A percentile compares a stretch with the other conserved stretches of the same genome.
phyloP scores from a whole-genome alignment of 2,329 filamentous ascomycete species.

The Seiridium unicorne region DNA sequence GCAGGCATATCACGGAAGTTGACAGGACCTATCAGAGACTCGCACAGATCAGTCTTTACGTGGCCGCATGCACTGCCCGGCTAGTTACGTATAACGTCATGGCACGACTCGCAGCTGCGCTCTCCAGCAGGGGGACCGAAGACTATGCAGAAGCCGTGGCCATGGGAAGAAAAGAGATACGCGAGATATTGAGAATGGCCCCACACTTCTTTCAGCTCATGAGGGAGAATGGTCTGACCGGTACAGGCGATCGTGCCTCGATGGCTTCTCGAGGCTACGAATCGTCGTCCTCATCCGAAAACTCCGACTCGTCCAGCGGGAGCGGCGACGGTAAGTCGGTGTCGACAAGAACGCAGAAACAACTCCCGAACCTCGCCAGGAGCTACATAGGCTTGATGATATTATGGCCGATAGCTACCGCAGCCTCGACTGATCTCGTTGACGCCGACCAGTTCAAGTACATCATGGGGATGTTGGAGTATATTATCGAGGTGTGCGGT shows the following conservation, averaged over 20 bases:
- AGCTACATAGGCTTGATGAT: constrained; percentile 7
- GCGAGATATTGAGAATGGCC: neutral
- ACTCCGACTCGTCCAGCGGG: neutral
- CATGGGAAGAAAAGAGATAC: constrained; percentile 1
- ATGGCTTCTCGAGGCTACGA: neutral
- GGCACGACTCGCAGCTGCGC: constrained; percentile 1
- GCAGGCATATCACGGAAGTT: neutral
- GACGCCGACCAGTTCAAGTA: neutral
- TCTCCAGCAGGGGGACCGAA: neutral
- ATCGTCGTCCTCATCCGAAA: constrained; percentile 1
- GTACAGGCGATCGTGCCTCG: neutral
- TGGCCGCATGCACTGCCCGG: neutral
- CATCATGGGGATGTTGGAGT: neutral
- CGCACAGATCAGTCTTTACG: neutral
- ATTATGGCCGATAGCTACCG: neutral
- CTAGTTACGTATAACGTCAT: constrained; percentile 6
- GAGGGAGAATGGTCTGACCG: neutral
- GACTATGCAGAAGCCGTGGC: constrained; percentile 1
- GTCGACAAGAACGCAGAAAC: neutral
- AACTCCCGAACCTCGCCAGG: neutral
- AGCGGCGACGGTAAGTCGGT: neutral
- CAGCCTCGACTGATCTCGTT: constrained; percentile 1
- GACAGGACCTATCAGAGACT: constrained; percentile 3
- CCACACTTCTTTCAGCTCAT: constrained; percentile 6
- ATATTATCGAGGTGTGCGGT: neutral